Evolutionary conservation across 23 red algal species (phyloP).

Genomic region (Chondrus crispus): DNA sequence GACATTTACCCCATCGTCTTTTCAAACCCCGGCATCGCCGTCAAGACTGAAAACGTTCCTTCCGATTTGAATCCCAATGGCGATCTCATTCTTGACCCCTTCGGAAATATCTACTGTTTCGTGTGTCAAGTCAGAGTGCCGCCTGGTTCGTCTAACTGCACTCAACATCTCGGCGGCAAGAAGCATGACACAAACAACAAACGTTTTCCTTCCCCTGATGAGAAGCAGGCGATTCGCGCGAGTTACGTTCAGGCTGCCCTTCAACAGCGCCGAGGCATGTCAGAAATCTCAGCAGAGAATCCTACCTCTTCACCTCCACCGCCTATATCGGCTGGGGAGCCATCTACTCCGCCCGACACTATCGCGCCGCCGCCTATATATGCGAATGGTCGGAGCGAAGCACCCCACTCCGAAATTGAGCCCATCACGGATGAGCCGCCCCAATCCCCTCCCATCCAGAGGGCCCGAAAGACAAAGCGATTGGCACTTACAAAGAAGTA

Average conservation of each 20-base stretch:
- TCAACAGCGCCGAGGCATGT: slow-evolving; percentile 10
- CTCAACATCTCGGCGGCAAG: slow-evolving; percentile 56
- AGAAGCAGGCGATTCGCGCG: not conserved
- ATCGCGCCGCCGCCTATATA: no score
- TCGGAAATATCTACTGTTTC: slow-evolving; percentile 48
- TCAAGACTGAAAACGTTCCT: not conserved
- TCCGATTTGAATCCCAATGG: not conserved
- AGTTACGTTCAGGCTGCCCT: slow-evolving; percentile 43
- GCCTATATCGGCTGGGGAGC: not conserved
- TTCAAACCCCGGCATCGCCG: not conserved
- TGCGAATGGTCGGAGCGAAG: no score
- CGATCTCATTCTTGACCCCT: slow-evolving; percentile 42
- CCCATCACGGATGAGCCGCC: no score
- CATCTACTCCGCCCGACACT: not conserved
- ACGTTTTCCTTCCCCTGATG: not conserved
- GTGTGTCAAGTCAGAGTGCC: slow-evolving; percentile 64
- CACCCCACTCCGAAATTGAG: no score
- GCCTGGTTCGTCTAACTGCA: slow-evolving; percentile 15
- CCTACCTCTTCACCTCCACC: not conserved
- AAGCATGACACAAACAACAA: slow-evolving; percentile 53
- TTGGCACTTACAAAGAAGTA: not conserved
- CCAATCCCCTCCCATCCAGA: no score
- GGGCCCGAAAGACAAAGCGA: not conserved
- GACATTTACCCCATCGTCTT: not conserved
- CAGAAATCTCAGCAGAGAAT: no score